Base-by-base conservation (phyloP, 1,284 basidiomycete genomes). In the Cryptococcus maquisensis region DNA sequence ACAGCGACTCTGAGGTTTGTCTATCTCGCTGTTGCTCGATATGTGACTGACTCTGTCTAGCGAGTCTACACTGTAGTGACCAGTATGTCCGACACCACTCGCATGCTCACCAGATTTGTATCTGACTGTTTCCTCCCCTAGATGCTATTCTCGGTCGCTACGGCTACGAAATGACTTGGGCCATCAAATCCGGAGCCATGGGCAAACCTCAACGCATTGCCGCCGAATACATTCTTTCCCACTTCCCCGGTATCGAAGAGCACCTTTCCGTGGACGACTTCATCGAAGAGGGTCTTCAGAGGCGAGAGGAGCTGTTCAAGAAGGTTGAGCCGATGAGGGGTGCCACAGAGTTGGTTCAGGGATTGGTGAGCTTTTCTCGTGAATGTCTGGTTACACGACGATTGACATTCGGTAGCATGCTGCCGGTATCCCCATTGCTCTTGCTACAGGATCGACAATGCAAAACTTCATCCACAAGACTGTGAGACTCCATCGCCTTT, bases 141-240 rank as follows among this genome's bases (percentile, higher is more conserved):
- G 74, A 76, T 52, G 64, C 67, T 10, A 73, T 75, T 23, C 64
- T 78, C 5, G 69, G 54, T 4, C 64, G 71, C 20, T 76, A 74
- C 56, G 75, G 75, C 10, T 62, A 62, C 46, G 50, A 57, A 48
- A 71, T 75, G 65, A 70, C 70, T 1, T 76, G 75, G 76, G 73
- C 71, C 53, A 72, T 76, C 64, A 78, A 78, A 61, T 54, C 71
- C 18, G 71, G 73, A 3, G 58, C 73, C 15, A 78, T 78, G 75
- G 75, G 76, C 38, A 74, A 72, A 72, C 71, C 68, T 21, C 61
- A 64, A 36, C 56, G 62, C 7, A 57, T 67, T 41, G 69, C 74
- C 6, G 65, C 68, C 2, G 65, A 70, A 45, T 72, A 72, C 56
- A 64, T 74, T 47, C 67, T 70, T 54, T 64, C 67, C 7, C 59